Evolutionary conservation across 768 basidiomycete genomes (phyloP).

Genomic region (Lanmaoa rubissima): DNA sequence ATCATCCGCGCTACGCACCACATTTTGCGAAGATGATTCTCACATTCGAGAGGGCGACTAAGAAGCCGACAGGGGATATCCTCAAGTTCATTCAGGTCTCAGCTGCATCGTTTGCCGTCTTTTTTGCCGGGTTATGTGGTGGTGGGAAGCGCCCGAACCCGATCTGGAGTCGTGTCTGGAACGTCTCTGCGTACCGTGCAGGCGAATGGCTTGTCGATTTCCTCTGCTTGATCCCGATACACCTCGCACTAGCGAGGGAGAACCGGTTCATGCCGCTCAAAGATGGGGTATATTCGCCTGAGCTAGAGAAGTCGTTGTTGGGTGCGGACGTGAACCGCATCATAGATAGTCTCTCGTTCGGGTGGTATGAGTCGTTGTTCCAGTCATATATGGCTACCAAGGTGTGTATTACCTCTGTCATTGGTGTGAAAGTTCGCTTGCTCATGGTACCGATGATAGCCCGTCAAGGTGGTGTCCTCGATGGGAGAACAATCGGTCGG

Average conservation of each 20-base stretch:
- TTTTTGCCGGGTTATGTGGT: slow-evolving; percentile 17
- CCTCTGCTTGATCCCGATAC: slow-evolving; percentile 62
- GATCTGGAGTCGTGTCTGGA: slow-evolving; percentile 17
- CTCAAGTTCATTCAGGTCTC: slow-evolving; percentile 40
- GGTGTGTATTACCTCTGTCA: slow-evolving; percentile 25
- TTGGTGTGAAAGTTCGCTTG: fast-evolving
- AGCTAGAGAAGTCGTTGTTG: slow-evolving; percentile 50
- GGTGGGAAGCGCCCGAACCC: background rate
- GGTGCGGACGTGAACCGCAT: slow-evolving; percentile 60
- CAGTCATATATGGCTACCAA: slow-evolving; percentile 60
- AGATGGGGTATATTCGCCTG: slow-evolving; percentile 51
- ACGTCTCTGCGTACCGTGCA: slow-evolving; percentile 39
- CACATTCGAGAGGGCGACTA: slow-evolving; percentile 46
- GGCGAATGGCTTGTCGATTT: slow-evolving; percentile 66
- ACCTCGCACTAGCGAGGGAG: slow-evolving; percentile 56
- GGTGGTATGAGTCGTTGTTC: slow-evolving; percentile 66
- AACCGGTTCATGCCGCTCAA: slow-evolving; percentile 62
- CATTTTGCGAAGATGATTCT: slow-evolving; percentile 47
- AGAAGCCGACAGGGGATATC: slow-evolving; percentile 47
- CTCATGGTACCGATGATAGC: slow-evolving; percentile 32
- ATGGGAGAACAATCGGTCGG: slow-evolving; percentile 71
- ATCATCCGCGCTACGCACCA: slow-evolving; percentile 34
- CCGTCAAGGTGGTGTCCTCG: slow-evolving; percentile 62
- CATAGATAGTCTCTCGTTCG: slow-evolving; percentile 53
- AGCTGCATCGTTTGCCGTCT: slow-evolving; percentile 29